Base-by-base conservation (phyloP, 106 monocot genomes). In the Chionographis japonica region DNA sequence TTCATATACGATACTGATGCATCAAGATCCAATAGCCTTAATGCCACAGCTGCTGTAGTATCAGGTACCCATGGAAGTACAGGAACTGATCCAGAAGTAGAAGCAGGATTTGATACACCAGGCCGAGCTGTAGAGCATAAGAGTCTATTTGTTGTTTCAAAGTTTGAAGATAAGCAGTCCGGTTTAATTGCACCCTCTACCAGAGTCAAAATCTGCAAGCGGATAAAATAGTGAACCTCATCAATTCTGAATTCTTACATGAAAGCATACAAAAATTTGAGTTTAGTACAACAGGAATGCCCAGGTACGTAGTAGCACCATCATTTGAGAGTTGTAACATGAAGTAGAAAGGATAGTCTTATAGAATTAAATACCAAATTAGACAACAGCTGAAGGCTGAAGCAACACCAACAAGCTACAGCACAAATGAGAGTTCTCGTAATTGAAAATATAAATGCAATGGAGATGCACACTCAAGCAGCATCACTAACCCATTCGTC, bases 1-100 rank as follows among this genome's bases (percentile, higher is more conserved):
- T 90, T 99, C 19, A 75, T 64, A 55, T 93, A 99, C 42, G 78
- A 88, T 62, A 99, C 73, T 56, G 93, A 85, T 14, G 93, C 67
- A 78, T 93, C 98, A 75, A 99, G 74, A 61, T 99, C 89, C 68
- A 93, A 71, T 7, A 99, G 75, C 72, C 98, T 78, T 38, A 99
- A 73, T 4, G 77, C 84, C 39, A 93, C 90, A 63, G 98, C 98
- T 18, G 93, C 78, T 12, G 76, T 65, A 54, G 86, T 88, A 50
- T 70, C 63, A 41, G 98, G 90, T 65, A 99, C 74, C 85, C 90
- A 99, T 65, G 98, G 85, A 83, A 99, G 80, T 6, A 87, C 85
- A 58, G 75, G 58, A 63, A 85, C 84, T 64, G 82, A 81, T 68
- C 74, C 92, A 58, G 75, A 78, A 27, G 54, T 38, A 27, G 12